phyloP scores from a whole-genome alignment of 139 green algal genomes.

The Dunaliella sp. region DNA sequence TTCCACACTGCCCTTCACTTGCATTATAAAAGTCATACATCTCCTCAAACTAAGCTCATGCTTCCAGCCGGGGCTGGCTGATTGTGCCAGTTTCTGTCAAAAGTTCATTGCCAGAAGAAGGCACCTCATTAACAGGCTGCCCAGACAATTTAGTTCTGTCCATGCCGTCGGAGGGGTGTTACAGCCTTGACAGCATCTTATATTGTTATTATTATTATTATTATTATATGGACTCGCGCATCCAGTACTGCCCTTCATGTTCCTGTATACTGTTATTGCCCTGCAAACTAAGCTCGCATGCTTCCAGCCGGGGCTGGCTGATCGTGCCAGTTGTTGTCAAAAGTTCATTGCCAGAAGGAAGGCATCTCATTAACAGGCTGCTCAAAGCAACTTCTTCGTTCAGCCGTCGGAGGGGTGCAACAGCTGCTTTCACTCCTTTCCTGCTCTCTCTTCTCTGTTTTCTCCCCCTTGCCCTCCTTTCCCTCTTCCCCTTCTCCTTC shows the following conservation, averaged over 20 bases:
- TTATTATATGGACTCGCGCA: no score
- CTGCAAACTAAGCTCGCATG: neutral
- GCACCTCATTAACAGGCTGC: neutral
- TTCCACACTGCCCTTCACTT: neutral
- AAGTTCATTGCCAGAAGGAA: neutral
- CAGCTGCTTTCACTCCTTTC: no score
- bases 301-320: neutral
- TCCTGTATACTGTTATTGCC: neutral
- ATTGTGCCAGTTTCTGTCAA: neutral
- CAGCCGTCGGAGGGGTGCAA: neutral
- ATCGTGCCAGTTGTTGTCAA: neutral
- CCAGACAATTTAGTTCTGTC: neutral
- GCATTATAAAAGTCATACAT: neutral
- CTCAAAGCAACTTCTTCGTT: neutral
- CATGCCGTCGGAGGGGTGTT: neutral
- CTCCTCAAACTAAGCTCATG: no score
- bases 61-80: neutral
- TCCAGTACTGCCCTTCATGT: neutral
- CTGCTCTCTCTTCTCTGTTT: no score
- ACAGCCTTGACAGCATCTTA: no score
- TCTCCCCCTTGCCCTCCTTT: no score
- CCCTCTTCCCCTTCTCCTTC: no score
- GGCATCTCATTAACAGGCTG: neutral
- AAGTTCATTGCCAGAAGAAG: neutral
- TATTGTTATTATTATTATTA: no score